These are phyloP conservation scores for Cryphonectria carpinicola DNA, from an alignment of 2,329 filamentous ascomycete species.

Conservation along the genomic window DNA sequence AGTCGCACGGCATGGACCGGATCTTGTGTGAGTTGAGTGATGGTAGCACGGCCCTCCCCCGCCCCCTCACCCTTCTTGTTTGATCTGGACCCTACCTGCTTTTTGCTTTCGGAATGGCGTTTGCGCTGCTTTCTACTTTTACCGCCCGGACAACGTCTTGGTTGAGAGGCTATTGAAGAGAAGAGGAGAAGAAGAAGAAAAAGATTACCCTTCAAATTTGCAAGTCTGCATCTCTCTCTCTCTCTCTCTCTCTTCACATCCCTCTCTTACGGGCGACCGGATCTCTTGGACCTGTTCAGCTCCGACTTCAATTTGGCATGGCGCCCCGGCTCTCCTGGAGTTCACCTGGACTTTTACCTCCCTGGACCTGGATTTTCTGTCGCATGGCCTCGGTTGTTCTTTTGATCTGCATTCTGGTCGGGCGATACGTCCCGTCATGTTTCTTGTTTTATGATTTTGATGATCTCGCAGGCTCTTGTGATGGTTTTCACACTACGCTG, in stretches of 20 bases:
- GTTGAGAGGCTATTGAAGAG: not conserved
- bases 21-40: constrained; percentile 24
- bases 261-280: constrained; percentile 15
- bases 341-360: constrained; percentile 13
- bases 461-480: constrained; percentile 17
- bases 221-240: constrained; percentile 20
- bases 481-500: constrained; percentile 23
- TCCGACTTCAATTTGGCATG: constrained; percentile 21
- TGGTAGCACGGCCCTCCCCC: constrained; percentile 18
- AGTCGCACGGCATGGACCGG: constrained; percentile 17
- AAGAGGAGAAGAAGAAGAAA: not conserved
- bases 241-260: not conserved
- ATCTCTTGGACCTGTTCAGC: constrained; percentile 12
- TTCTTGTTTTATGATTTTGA: constrained; percentile 21
- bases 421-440: constrained; percentile 5
- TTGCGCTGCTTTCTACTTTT: constrained; percentile 19
- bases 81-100: constrained; percentile 20
- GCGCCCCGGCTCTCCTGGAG: constrained; percentile 20
- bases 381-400: constrained; percentile 19
- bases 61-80: constrained; percentile 5
- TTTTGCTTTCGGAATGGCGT: constrained; percentile 24
- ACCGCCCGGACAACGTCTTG: constrained; percentile 10
- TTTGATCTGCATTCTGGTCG: constrained; percentile 16
- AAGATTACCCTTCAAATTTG: constrained; percentile 4
- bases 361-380: constrained; percentile 24